phyloP scores from a whole-genome alignment of 2,329 filamentous ascomycete genomes.

The Acephala macrosclerotiorum region DNA sequence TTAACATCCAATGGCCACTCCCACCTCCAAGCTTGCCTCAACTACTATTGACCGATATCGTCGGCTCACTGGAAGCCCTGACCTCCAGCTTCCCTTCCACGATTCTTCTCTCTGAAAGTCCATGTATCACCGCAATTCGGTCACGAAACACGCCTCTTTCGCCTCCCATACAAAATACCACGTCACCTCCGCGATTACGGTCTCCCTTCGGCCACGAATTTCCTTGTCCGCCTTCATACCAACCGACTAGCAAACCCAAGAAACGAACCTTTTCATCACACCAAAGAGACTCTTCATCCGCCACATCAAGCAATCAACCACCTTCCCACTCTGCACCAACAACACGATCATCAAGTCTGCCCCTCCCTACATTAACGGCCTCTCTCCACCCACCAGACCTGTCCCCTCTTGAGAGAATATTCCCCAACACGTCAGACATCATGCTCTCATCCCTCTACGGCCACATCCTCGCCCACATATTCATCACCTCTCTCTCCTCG shows the following conservation, averaged over 20 bases:
- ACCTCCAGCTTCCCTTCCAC: conserved; percentile 32
- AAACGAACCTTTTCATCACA: conserved; percentile 9
- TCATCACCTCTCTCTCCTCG: conserved; percentile 26
- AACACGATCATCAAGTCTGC: conserved; percentile 9
- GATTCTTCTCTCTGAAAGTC: conserved; percentile 32
- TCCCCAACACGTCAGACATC: conserved; percentile 33
- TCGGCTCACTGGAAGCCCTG: conserved; percentile 31
- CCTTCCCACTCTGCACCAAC: not conserved
- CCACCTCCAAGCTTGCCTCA: not conserved
- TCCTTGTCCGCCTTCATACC: not conserved
- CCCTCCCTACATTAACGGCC: conserved; percentile 8
- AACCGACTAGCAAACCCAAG: not conserved
- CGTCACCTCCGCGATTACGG: not conserved
- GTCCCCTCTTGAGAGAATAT: conserved; percentile 35
- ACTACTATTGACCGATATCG: conserved; percentile 19
- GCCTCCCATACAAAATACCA: not conserved
- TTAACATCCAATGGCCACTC: not conserved
- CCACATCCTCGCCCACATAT: conserved; percentile 39
- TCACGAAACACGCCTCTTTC: conserved; percentile 5
- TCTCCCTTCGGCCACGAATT: conserved; percentile 1
- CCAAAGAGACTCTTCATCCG: not conserved
- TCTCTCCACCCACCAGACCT: conserved; percentile 26
- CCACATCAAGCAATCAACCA: not conserved
- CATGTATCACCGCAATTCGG: conserved; percentile 35
- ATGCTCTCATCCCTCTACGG: conserved; percentile 38